Percentiles rank a stretch among this genome's conserved stretches.
These are phyloP conservation scores for Gardenia jasminoides DNA, from an alignment of 257 asterid species.

Conservation along the genomic window DNA sequence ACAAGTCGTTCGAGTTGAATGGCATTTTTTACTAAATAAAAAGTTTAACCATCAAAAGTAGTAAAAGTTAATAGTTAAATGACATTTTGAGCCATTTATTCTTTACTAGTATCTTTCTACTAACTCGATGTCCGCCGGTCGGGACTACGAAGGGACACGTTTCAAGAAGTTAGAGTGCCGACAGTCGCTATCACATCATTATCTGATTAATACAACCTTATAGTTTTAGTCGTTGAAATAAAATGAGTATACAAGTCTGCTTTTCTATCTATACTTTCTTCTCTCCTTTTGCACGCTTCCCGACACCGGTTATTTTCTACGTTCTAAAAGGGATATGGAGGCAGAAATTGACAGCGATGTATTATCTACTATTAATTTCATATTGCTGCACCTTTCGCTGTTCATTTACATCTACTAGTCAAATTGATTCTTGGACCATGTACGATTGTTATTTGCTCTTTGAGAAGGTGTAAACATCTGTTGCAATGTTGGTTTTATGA, in stretches of 20 bases:
- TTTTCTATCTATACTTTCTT: background rate
- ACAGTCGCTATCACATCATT: constrained; percentile 8
- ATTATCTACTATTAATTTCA: background rate
- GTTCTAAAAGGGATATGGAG: background rate
- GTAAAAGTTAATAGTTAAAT: too few relatives aligned
- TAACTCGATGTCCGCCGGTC: background rate
- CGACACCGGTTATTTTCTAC: background rate
- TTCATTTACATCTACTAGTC: background rate
- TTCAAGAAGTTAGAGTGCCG: constrained; percentile 2
- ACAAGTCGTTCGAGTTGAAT: too few relatives aligned
- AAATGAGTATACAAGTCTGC: background rate
- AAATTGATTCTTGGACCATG: background rate
- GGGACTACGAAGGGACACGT: background rate
- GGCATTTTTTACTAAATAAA: too few relatives aligned
- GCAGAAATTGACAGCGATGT: constrained; percentile 5
- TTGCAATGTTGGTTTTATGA: background rate
- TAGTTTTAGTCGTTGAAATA: background rate
- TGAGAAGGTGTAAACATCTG: too few relatives aligned
- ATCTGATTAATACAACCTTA: background rate
- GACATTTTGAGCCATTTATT: too few relatives aligned
- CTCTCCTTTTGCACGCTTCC: background rate
- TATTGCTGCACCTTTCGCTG: background rate
- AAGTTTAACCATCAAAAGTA: too few relatives aligned
- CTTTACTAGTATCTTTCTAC: background rate
- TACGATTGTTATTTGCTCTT: background rate